phyloP scores from a whole-genome alignment of 2,329 filamentous ascomycete species.

The Peltaster fructicola region DNA sequence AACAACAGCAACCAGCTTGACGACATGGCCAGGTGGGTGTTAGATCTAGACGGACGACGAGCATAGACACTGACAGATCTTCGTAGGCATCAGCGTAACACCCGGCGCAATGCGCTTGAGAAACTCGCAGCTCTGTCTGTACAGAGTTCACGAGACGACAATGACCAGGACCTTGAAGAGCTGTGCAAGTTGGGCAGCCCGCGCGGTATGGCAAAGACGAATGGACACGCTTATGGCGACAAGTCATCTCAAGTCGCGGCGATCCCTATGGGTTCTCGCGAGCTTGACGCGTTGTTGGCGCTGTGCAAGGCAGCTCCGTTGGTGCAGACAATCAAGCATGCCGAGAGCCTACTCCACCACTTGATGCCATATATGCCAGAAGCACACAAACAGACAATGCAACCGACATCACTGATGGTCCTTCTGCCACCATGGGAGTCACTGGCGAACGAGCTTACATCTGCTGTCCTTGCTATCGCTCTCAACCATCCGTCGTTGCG shows the following conservation, averaged over 20 bases:
- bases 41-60: conserved; percentile 1
- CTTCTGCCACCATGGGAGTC: conserved; percentile 75
- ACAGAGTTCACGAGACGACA: conserved; percentile 14
- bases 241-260: no score
- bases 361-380: conserved; percentile 74
- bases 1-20: conserved; percentile 1
- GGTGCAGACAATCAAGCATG: conserved; percentile 52
- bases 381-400: conserved; percentile 61
- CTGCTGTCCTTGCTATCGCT: conserved; percentile 66
- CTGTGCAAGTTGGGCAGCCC: conserved; percentile 22
- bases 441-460: conserved; percentile 60
- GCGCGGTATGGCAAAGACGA: conserved; percentile 8
- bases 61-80: conserved; percentile 2
- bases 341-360: conserved; percentile 60
- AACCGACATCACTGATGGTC: conserved; percentile 64
- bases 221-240: conserved; percentile 2
- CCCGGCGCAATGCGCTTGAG: conserved; percentile 31
- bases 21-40: not conserved
- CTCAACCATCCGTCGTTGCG: conserved; percentile 53
- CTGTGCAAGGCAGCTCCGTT: conserved; percentile 77
- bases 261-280: conserved; percentile 44
- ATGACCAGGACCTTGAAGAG: conserved; percentile 20
- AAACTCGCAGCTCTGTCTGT: conserved; percentile 32
- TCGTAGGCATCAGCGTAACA: conserved; percentile 12
- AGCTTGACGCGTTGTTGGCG: conserved; percentile 81